Conservation (phyloP, 495 filamentous ascomycete genomes). For the Penicillium waksmanii region DNA sequence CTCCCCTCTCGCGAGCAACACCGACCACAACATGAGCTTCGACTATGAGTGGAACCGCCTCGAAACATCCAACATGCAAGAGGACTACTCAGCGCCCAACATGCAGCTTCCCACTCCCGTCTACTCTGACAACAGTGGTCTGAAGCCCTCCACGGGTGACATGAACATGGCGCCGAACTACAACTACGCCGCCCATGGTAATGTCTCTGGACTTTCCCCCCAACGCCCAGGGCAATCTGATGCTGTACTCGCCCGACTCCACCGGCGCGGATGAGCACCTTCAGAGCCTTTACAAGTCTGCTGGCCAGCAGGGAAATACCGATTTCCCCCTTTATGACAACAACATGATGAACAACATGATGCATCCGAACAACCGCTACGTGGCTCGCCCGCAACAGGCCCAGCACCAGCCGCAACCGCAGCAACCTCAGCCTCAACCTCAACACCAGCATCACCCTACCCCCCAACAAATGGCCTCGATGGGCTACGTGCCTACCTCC, state of each 20-base stretch:
- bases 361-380: constrained; percentile 5
- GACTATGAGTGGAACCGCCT: constrained; percentile 44
- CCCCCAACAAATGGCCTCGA: not conserved
- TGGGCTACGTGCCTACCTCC: constrained; percentile 1
- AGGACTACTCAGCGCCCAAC: constrained; percentile 40
- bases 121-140: constrained; percentile 20
- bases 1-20: constrained; percentile 32
- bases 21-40: constrained; percentile 36
- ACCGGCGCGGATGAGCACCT: constrained; percentile 33
- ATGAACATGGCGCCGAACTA: constrained; percentile 2
- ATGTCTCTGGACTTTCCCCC: constrained; percentile 60
- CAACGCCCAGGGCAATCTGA: constrained; percentile 62
- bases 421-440: constrained; percentile 1
- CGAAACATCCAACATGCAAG: constrained; percentile 32
- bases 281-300: constrained; percentile 51
- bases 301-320: constrained; percentile 31
- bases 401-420: not conserved
- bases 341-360: constrained; percentile 5
- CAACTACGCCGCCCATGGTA: constrained; percentile 7
- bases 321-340: constrained; percentile 53
- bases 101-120: constrained; percentile 34
- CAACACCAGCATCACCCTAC: not conserved
- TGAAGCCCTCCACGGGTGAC: constrained; percentile 17
- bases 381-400: constrained; percentile 11
- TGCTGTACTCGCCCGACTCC: constrained; percentile 66